These are phyloP conservation scores for Saccharata proteae DNA, from an alignment of 2,329 filamentous ascomycete species.

Conservation along the genomic window DNA sequence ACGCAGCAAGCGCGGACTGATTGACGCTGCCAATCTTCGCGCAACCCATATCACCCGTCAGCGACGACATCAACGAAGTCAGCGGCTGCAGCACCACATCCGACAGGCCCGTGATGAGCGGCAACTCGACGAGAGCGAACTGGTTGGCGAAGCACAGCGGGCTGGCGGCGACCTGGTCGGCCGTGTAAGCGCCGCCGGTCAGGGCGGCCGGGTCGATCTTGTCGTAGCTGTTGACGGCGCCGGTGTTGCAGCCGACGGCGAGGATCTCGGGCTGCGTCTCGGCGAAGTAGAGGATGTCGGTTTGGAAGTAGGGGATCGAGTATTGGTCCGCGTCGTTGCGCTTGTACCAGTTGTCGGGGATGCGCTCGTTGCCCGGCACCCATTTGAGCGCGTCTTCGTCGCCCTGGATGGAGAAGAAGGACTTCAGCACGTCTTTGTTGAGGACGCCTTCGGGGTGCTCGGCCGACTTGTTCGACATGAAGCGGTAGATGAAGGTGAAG, in stretches of 20 bases:
- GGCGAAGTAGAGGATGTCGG: constrained; percentile 9
- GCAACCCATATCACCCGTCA: too few relatives aligned
- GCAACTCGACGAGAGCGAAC: too few relatives aligned
- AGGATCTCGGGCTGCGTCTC: constrained; percentile 8
- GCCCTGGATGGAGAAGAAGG: constrained; percentile 27
- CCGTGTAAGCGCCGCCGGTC: constrained; percentile 16
- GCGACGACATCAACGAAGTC: too few relatives aligned
- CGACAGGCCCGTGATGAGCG: too few relatives aligned
- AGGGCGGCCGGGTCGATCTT: constrained; percentile 14
- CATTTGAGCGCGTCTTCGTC: constrained; percentile 19
- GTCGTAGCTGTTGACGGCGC: constrained; percentile 6
- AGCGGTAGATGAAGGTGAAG: too few relatives aligned
- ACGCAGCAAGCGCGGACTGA: too few relatives aligned
- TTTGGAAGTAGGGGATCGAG: constrained; percentile 9
- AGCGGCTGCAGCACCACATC: too few relatives aligned
- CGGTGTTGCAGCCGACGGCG: constrained; percentile 9
- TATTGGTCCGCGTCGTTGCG: constrained; percentile 9
- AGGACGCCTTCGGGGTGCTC: constrained; percentile 25
- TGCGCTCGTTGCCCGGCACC: constrained; percentile 25
- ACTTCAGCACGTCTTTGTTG: constrained; percentile 25
- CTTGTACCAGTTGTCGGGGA: constrained; percentile 30
- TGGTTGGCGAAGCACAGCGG: too few relatives aligned
- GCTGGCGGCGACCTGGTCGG: too few relatives aligned
- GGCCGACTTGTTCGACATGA: constrained; percentile 28
- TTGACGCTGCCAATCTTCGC: too few relatives aligned